These are phyloP conservation scores for Hypoxylon sp. DNA, from an alignment of 2,329 filamentous ascomycete species.

Conservation along the genomic window DNA sequence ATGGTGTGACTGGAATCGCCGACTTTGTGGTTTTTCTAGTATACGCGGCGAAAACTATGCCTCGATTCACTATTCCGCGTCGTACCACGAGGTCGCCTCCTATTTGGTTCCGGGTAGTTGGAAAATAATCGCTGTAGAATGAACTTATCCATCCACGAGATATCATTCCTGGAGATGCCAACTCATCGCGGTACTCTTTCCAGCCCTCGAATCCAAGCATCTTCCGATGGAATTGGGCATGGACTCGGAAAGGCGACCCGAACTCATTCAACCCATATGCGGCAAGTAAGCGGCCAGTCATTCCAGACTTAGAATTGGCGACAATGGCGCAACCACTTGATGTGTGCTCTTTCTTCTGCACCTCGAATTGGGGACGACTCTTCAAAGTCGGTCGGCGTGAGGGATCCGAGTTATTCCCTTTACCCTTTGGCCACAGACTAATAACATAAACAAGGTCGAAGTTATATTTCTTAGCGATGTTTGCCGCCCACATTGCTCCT, in stretches of 20 bases:
- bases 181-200: slow-evolving; percentile 67
- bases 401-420: slow-evolving; percentile 34
- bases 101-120: slow-evolving; percentile 45
- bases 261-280: slow-evolving; percentile 69
- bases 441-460: slow-evolving; percentile 73
- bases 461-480: slow-evolving; percentile 69
- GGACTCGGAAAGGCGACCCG: slow-evolving; percentile 67
- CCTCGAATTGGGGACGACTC: slow-evolving; percentile 8
- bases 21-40: slow-evolving; percentile 62
- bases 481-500: slow-evolving; percentile 69
- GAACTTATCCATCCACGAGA: slow-evolving; percentile 68
- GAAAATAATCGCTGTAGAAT: slow-evolving; percentile 63
- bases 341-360: not conserved
- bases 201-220: slow-evolving; percentile 66
- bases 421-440: slow-evolving; percentile 67
- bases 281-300: slow-evolving; percentile 68
- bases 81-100: slow-evolving; percentile 36
- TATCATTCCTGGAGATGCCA: slow-evolving; percentile 62
- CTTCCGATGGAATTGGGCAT: slow-evolving; percentile 64
- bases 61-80: slow-evolving; percentile 59
- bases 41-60: slow-evolving; percentile 71
- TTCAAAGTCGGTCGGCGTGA: slow-evolving; percentile 38
- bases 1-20: slow-evolving; percentile 55
- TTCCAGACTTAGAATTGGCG: slow-evolving; percentile 41
- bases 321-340: slow-evolving; percentile 14